phyloP scores from a whole-genome alignment of 345 rosid species.

The Bruguiera sexangula region DNA sequence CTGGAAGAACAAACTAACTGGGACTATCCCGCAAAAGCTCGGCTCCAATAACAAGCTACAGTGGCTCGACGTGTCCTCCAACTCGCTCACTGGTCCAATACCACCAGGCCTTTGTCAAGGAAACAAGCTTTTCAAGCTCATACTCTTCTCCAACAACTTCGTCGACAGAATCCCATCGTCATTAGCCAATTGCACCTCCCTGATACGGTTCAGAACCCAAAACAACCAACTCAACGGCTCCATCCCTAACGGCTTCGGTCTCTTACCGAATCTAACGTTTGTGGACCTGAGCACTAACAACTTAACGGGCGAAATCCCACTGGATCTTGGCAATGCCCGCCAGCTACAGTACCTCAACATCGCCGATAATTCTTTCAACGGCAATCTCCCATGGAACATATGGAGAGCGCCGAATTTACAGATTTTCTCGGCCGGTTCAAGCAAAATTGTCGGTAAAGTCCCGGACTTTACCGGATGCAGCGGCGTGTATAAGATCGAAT shows the following conservation, averaged over 20 bases:
- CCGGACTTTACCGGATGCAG: conserved; percentile 72
- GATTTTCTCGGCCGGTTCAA: conserved; percentile 66
- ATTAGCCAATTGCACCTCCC: conserved; percentile 54
- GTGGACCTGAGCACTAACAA: conserved; percentile 72
- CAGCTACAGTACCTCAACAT: conserved; percentile 68
- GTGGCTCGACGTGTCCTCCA: conserved; percentile 67
- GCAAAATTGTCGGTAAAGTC: conserved; percentile 48
- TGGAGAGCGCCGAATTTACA: conserved; percentile 76
- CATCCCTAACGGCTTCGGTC: conserved; percentile 68
- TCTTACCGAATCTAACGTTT: conserved; percentile 53
- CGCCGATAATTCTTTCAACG: conserved; percentile 54
- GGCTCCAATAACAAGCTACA: conserved; percentile 64
- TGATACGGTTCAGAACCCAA: conserved; percentile 63
- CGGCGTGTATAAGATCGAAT: conserved; percentile 68
- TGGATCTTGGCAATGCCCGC: conserved; percentile 58
- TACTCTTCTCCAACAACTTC: conserved; percentile 80
- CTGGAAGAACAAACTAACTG: conserved; percentile 73
- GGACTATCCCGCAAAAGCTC: conserved; percentile 64
- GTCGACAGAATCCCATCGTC: conserved; percentile 44
- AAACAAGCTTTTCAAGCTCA: conserved; percentile 65
- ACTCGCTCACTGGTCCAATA: conserved; percentile 66
- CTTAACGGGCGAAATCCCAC: conserved; percentile 61
- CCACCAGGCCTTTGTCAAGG: conserved; percentile 75
- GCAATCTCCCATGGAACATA: conserved; percentile 45
- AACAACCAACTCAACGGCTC: conserved; percentile 66